Evolutionary conservation across 768 basidiomycete genomes (phyloP), one percentile per base, ranked within the genome.

Genomic region (Leccinum boreale): DNA sequence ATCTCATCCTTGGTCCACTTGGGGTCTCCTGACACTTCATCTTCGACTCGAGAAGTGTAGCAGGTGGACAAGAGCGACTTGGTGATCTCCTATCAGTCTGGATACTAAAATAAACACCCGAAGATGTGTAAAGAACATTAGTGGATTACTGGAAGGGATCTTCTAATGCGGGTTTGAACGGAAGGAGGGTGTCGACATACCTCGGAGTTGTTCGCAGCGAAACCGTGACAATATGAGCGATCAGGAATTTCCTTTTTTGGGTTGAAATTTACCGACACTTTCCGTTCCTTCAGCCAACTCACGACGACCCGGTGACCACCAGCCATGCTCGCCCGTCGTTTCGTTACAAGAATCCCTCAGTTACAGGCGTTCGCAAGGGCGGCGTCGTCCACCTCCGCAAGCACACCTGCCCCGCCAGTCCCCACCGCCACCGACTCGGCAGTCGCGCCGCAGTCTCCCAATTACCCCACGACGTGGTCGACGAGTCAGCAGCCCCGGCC

Each of bases 401-500:
- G 26, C 8, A 53, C 53, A 17, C 55, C 66, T 5, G 9, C 56
- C 4, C 52, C 62, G 8, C 56, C 55, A 5, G 59, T 52, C 29
- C 52, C 64, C 23, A 28, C 59, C 31, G 58, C 68, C 24, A n/a
- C 35, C 35, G 57, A 70, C 48, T 65, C 77, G 44, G 65, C 72
- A 47, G 73, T 78, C 45, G 72, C 75, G 50, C 74, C 80, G 26
- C 96, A 98, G 77, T 80, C 94, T 5, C 92, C 96, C 58, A 97
- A 98, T 75, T 80, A 83, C 64, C 76, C 88, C 5, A 71, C 80
- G 36, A 89, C 89, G 62, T 98, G 95, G 95, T 92, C 93, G 2
- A 85, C 87, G 19, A 87, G 74, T 66, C 96, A 98, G 76, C 81
- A 77, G 39, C 78, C 86, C 9, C 87, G 92, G 54, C 86, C 86